Percentiles rank a stretch among this genome's conserved stretches.
These are phyloP conservation scores for Juglanconis oblonga DNA, from an alignment of 2,329 filamentous ascomycete species.

Conservation along the genomic window DNA sequence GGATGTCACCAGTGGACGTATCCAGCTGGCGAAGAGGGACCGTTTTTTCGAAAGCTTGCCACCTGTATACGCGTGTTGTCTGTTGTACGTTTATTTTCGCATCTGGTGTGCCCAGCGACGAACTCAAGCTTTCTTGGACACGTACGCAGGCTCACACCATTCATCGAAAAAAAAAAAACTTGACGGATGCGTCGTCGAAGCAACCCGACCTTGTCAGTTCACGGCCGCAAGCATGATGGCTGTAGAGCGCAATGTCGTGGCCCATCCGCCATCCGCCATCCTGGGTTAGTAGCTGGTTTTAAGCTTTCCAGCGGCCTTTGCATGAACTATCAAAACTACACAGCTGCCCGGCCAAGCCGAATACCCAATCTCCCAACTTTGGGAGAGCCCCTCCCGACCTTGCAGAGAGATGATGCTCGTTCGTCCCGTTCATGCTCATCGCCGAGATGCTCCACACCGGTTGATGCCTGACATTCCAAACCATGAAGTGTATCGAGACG, in stretches of 20 bases:
- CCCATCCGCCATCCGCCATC: neutral
- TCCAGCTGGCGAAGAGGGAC: no score
- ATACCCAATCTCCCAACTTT: neutral
- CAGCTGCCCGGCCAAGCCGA: neutral
- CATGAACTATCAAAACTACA: neutral
- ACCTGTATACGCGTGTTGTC: no score
- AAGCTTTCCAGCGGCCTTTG: neutral
- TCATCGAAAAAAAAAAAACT: neutral
- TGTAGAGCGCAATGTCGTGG: neutral
- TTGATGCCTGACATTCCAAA: neutral
- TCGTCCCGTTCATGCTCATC: neutral
- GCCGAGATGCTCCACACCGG: neutral
- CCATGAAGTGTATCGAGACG: no score
- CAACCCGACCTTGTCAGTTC: neutral
- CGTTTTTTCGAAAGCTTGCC: no score
- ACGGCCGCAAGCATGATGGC: neutral
- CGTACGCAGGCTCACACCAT: neutral
- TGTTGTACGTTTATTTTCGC: no score
- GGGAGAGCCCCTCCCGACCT: neutral
- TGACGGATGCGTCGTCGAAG: neutral
- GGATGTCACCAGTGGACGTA: no score
- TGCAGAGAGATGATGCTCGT: neutral
- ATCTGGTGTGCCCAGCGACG: no score
- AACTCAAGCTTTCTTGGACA: neutral
- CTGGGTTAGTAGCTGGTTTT: neutral